phyloP scores from a whole-genome alignment of 1,284 basidiomycete genomes.

The Porodaedalea pini region DNA sequence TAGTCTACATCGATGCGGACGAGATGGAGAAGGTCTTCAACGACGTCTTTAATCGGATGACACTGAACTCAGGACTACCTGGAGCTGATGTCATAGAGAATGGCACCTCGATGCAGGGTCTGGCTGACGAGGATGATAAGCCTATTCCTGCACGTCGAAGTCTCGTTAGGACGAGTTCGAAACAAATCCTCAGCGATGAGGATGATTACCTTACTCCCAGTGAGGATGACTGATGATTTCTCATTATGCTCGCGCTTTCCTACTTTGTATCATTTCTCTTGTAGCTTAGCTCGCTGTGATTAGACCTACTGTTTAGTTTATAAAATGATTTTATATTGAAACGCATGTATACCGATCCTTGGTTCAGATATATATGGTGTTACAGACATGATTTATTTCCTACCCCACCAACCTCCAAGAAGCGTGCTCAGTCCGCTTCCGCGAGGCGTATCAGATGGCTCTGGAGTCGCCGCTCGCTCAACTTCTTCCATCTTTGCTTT shows the following conservation, averaged over 20 bases:
- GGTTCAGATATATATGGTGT: not conserved
- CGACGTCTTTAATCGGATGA: slow-evolving; percentile 54
- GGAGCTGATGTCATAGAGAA: slow-evolving; percentile 54
- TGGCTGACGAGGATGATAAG: slow-evolving; percentile 67
- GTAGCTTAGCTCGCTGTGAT: slow-evolving; percentile 9
- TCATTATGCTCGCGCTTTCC: not conserved
- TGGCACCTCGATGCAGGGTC: slow-evolving; percentile 59
- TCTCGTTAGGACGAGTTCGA: slow-evolving; percentile 47
- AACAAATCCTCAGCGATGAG: slow-evolving; percentile 73
- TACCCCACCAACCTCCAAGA: slow-evolving; percentile 57
- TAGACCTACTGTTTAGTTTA: slow-evolving; percentile 3
- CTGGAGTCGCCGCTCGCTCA: slow-evolving; percentile 39
- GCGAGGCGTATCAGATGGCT: slow-evolving; percentile 31
- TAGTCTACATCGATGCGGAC: slow-evolving; percentile 92
- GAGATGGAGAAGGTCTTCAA: slow-evolving; percentile 88
- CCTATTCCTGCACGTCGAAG: slow-evolving; percentile 44
- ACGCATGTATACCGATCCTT: not conserved
- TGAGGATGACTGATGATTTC: slow-evolving; percentile 46
- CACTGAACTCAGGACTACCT: slow-evolving; percentile 66
- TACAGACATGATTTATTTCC: slow-evolving; percentile 26
- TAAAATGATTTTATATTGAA: not conserved
- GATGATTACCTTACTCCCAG: slow-evolving; percentile 61
- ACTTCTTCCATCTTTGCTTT: slow-evolving; percentile 38
- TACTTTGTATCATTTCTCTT: not conserved
- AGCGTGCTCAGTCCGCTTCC: slow-evolving; percentile 40